Base-by-base conservation (phyloP, 164 flowering plant species). In the Euptelea pleiosperma region DNA sequence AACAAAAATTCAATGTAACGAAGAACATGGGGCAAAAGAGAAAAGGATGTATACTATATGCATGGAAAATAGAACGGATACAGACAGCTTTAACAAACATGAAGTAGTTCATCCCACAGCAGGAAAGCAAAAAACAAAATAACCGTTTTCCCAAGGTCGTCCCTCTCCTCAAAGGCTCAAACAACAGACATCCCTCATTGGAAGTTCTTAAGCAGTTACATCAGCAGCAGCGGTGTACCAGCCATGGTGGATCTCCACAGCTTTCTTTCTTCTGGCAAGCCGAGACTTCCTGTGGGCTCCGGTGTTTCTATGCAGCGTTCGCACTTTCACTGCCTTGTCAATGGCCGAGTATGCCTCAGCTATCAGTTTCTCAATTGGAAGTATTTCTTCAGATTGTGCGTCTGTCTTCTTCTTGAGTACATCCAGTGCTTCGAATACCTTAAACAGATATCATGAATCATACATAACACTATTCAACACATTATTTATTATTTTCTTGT, bases 271-370 rank as follows among this genome's bases (percentile, higher is more conserved):
- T 64, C 99, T 73, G 3, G 99, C 90, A 18, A 90, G 86, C 24
- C 97, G 75, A 48, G 99, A 90, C 70, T 93, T 93, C 58, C 99
- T 71, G 58, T 79, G 79, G 15, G 87, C 89, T 30, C 95, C 97
- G 0, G 99, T 93, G 79, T 93, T 90, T 68, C 87, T 68, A 74
- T 93, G 99, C 55, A 93, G 66, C 2, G 91, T 55, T 22, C 99
- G 89, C 6, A 58, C 79, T 60, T 71, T 82, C 33, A 93, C 89
- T 28, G 96, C 97, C 69, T 86, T 93, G 67, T 93, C 97, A 18
- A 93, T 90, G 0, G 68, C 82, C 5, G 96, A 84, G 60, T 84
- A 93, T 28, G 99, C 99, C 55, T 90, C 96, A 1, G 79, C 96
- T 9, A 93, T 88, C 35, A 93, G 75, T 47, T 83, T 88, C 68